Conservation (phyloP, 352 stramenopile species). For the Phytophthora litchii region DNA sequence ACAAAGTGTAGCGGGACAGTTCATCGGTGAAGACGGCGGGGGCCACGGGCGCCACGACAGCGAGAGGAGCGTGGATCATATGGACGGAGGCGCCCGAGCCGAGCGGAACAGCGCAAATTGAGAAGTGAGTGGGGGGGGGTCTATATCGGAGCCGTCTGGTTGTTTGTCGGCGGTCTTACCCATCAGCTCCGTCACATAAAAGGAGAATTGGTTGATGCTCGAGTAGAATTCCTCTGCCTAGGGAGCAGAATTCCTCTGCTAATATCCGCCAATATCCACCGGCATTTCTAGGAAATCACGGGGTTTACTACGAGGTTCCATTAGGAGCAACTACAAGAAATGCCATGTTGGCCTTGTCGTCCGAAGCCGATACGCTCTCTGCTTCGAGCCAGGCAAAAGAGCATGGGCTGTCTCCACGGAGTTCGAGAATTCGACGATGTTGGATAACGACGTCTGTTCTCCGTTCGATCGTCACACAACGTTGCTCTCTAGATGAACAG, state of each 20-base stretch:
- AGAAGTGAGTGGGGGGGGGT: slow-evolving; percentile 26
- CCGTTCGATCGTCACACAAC: not conserved
- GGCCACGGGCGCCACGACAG: slow-evolving; percentile 6
- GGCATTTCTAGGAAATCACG: too few relatives aligned
- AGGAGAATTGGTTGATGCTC: too few relatives aligned
- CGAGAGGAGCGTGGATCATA: slow-evolving; percentile 32
- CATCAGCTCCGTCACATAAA: slow-evolving; percentile 40
- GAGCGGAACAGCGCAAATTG: slow-evolving; percentile 22
- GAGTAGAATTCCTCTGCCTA: too few relatives aligned
- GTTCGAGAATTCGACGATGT: not conserved
- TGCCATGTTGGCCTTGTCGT: too few relatives aligned
- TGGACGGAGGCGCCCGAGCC: slow-evolving; percentile 17
- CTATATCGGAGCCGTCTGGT: slow-evolving; percentile 9
- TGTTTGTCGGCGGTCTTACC: slow-evolving; percentile 9
- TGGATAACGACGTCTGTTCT: too few relatives aligned
- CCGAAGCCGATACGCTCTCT: too few relatives aligned
- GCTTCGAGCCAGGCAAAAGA: slow-evolving; percentile 1
- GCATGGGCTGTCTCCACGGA: not conserved
- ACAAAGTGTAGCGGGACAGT: slow-evolving; percentile 38
- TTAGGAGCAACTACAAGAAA: too few relatives aligned
- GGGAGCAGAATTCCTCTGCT: too few relatives aligned
- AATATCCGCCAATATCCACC: slow-evolving; percentile 6
- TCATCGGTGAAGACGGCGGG: slow-evolving; percentile 14
- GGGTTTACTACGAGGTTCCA: too few relatives aligned
- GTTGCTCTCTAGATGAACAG: not conserved